Evolutionary conservation across 352 stramenopile genomes (phyloP), one percentile per base, ranked within the genome.

Genomic region (Elongisporangium prolatum): DNA sequence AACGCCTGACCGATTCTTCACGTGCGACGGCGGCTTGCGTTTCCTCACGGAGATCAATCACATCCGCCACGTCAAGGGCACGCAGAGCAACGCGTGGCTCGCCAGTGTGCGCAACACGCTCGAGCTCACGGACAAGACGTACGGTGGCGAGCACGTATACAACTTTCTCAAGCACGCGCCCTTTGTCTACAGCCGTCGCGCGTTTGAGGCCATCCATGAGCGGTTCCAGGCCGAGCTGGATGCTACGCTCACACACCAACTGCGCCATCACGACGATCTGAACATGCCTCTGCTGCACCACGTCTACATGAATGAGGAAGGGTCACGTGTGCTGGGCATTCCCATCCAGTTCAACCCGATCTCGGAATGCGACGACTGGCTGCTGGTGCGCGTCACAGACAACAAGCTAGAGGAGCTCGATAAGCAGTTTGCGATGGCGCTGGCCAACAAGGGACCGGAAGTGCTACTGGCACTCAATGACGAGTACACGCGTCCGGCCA

Each of bases 151-250:
- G 69, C 84, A 93, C 58, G 77, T 87, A 20, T 89, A 89, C 67
- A 92, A 94, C 52, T 94, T 92, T 63, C 63, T 94, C 53, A 94
- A 94, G 67, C 84, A 94, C 57, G 84, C 82, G 21, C 84, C 84
- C 6, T 94, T 90, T 51, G 80, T 94, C 10, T 94, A 94, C 72
- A 88, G 72, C 65, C 76, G 80, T 21, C 55, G 59, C 18, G 84
- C 68, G 5, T 92, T 94, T 51, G 76, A 90, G 60, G 73, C 77
- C 48, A 88, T 94, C 54, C 84, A 92, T 63, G 71, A 79, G 25
- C 87, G 84, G 49, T 94, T 92, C 54, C 62, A 55, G 8, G 68
- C 67, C 2, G 61, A 75, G 48, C 64, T 93, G 6, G 70, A 89
- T 18, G 64, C 65, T 13, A 93, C 74, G 61, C 62, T 88, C 8